phyloP scores from a whole-genome alignment of 495 filamentous ascomycete genomes.

The Letharia columbiana region DNA sequence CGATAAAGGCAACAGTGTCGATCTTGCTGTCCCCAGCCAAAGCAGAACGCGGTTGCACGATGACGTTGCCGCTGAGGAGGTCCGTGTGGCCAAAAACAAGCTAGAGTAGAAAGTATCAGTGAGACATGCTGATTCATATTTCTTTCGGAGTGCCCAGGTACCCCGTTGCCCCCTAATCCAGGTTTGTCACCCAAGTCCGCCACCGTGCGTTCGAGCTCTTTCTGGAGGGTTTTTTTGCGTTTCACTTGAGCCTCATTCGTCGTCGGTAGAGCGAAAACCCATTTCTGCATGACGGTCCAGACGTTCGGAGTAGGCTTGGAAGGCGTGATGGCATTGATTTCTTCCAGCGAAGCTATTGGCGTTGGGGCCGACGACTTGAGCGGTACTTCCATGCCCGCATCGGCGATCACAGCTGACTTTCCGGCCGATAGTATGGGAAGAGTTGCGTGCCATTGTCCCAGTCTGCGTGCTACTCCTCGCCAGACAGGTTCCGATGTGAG shows the following conservation, averaged over 20 bases:
- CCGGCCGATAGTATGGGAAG: constrained; percentile 42
- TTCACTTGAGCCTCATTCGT: constrained; percentile 55
- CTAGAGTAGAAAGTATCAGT: constrained; percentile 37
- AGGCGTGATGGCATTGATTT: constrained; percentile 48
- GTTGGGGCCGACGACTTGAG: constrained; percentile 4
- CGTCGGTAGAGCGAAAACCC: constrained; percentile 78
- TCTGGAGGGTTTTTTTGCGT: constrained; percentile 59
- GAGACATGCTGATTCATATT: constrained; percentile 4
- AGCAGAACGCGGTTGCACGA: constrained; percentile 54
- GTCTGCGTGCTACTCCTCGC: constrained; percentile 68
- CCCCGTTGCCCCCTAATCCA: constrained; percentile 63
- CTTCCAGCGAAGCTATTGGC: constrained; percentile 2
- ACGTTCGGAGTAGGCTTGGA: constrained; percentile 64
- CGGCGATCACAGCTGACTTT: constrained; percentile 25
- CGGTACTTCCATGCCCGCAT: constrained; percentile 25
- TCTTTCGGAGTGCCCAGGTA: constrained; percentile 34
- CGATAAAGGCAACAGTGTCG: constrained; percentile 75
- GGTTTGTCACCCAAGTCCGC: constrained; percentile 61
- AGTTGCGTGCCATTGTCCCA: constrained; percentile 89
- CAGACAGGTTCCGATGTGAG: constrained; percentile 62
- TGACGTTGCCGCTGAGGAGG: constrained; percentile 89
- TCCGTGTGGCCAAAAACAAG: constrained; percentile 94
- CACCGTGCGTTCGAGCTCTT: constrained; percentile 62
- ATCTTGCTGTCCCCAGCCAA: constrained; percentile 27
- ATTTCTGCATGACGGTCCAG: constrained; percentile 93